Evolutionary conservation across 169 alveolate species (phyloP), one percentile per base, ranked within the genome.

Genomic region (Eimeria falciformis): DNA sequence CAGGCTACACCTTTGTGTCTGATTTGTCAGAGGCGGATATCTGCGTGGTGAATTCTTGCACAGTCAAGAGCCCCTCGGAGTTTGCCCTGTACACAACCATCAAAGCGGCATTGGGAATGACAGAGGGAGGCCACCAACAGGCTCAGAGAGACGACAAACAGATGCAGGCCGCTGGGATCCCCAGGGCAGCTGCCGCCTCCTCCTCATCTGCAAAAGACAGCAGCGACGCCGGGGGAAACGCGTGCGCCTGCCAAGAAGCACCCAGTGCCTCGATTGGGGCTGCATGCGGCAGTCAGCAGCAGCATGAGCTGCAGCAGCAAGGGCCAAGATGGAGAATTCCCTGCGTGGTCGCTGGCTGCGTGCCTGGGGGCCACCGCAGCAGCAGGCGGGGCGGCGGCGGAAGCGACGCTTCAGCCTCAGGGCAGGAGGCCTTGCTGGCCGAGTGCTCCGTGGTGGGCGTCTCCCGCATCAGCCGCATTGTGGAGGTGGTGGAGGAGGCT

Each of bases 31-130:
- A 96, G 23, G 97, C 94, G 65, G 98, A 98, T 93, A 95, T 98
- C 11, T 95, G 97, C 53, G 97, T 99, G 23, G 94, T 99, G 69
- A 99, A 99, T 84, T 97, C 99, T 29, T 99, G 99, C 94, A 99
- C 99, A 0, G 99, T 99, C 68, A 99, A 99, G 94, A 97, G 97
- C 55, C 99, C 99, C n/a, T 97, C 99, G 46, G 98, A 99, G 95
- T 99, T 98, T 46, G 97, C 99, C 62, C 96, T 98, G 93, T 95
- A 77, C 66, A 83, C 95, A 23, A 81, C 75, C 18, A 97, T 96
- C 12, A 50, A 92, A 50, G 93, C 94, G 56, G 97, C 98, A 4
- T 92, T 96, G 91, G 87, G 77, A 3, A 65, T 73, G 50, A 27
- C 29, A 1, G 55, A 53, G 17, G n/a, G 56, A 0, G 4, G 81